Base-by-base conservation (phyloP, 441 rosid species). In the Bruguiera hainesii region DNA sequence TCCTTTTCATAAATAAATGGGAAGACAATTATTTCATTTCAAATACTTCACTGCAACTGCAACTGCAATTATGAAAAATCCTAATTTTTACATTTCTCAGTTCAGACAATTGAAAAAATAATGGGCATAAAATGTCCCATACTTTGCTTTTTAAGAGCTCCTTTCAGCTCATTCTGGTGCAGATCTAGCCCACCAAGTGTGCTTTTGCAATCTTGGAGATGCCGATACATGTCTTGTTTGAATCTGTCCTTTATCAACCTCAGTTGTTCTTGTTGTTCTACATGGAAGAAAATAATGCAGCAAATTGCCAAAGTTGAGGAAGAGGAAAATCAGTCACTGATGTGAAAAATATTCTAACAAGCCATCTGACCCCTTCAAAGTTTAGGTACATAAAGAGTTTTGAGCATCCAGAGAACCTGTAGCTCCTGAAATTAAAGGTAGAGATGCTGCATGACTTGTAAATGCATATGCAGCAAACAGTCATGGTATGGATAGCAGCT, bases 251-350 rank as follows among this genome's bases (percentile, higher is more conserved):
- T 85, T 64, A 90, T 82, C 82, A 73, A 56, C 74, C 80, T 84
- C 71, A 90, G 74, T 68, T 83, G 83, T 70, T 91, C 89, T 75
- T 84, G 83, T 83, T 87, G 88, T 78, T 87, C 99, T 91, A 90
- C 76, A 60, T 57, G 28, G 61, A 25, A 50, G 66, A 60, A 60
- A 58, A 68, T 42, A 42, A 13, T 42, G 18, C 48, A 42, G 48
- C 48, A 42, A 42, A 42, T 42, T 18, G 3, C 48, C 30, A 28
- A 28, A 59, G 59, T 62, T 52, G 37, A 48, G n/a, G 23, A 56
- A 51, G 57, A 50, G 39, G 18, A 53, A 46, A 64, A 60, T 56
- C 23, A 26, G 56, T 19, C 52, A 59, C 31, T 21, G 20, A 37
- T 21, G 61, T 37, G 60, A 21, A 26, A 7, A 18, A 33, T 11